Base-by-base conservation (phyloP, 1,284 basidiomycete species). In the Ceratobasidium sp. region DNA sequence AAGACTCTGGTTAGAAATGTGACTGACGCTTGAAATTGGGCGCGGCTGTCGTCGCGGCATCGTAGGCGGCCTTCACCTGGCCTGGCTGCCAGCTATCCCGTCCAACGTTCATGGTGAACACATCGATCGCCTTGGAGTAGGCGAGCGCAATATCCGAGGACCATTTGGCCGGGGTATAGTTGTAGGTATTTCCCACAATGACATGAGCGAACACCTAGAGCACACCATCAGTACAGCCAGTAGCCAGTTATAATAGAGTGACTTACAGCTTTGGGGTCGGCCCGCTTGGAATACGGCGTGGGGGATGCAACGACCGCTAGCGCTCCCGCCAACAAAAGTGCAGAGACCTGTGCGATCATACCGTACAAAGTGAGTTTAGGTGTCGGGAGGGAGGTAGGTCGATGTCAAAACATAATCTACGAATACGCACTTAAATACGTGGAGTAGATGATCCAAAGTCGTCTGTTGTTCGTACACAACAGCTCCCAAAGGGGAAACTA, bases 31-130 rank as follows among this genome's bases (percentile, higher is more conserved):
- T 82, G 78, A 83, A 84, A 14, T 74, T 76, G 55, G 76, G 76
- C 11, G 79, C 79, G 9, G 73, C 74, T 4, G 67, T 44, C 16
- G 74, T 74, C 7, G 82, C 82, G 7, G 79, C 80, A 11, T 74
- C 50, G 76, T 82, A 83, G 9, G 82, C 82, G 67, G 80, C 78
- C 16, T 69, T 73, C 30, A 81, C 76, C 8, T 79, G 79, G 43
- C 74, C 76, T 13, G 78, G 73, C 75, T 82, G 79, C 80, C 80
- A 83, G 18, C 57, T 75, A 72, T 81, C 80, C 55, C 75, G 75
- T 8, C 82, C 82, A 58, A 83, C 77, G 78, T 83, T 83, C 71
- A 83, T 77, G 4, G 82, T 82, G 76, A 83, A 83, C 28, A 81
- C 82, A 74, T 82, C 81, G 73, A 83, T 82, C 32, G 82, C 81